Evolutionary conservation across 2,329 filamentous ascomycete genomes (phyloP), one percentile per base, ranked within the genome.

Genomic region (Pleomassaria siparia): DNA sequence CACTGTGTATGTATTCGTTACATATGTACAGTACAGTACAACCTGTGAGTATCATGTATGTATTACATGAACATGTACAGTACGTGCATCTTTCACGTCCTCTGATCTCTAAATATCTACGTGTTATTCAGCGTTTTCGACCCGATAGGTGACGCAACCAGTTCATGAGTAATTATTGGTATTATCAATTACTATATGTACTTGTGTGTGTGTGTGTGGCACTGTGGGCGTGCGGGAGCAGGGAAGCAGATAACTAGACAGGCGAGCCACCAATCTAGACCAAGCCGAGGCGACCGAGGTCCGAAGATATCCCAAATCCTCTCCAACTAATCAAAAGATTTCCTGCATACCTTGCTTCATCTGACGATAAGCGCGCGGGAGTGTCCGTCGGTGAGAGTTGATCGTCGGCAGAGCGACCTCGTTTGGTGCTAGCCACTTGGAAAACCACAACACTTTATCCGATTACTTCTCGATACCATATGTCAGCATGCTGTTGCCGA

Each of bases 101-200:
- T n/a, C n/a, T n/a, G n/a, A n/a, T n/a, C n/a, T n/a, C n/a, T n/a
- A n/a, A n/a, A n/a, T n/a, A n/a, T n/a, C n/a, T n/a, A n/a, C n/a
- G n/a, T n/a, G n/a, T n/a, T n/a, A n/a, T n/a, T n/a, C n/a, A n/a
- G n/a, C n/a, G n/a, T n/a, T n/a, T n/a, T n/a, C n/a, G n/a, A n/a
- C n/a, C n/a, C 35, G 35, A n/a, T 37, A 12, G 35, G 35, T 37
- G 35, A 37, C 35, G 35, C 24, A 37, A 21, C n/a, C n/a, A n/a
- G n/a, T n/a, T n/a, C n/a, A n/a, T n/a, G n/a, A n/a, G n/a, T n/a
- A n/a, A n/a, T n/a, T n/a, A n/a, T n/a, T n/a, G n/a, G n/a, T n/a
- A n/a, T n/a, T n/a, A n/a, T n/a, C n/a, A n/a, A n/a, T n/a, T n/a
- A n/a, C n/a, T n/a, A n/a, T n/a, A n/a, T n/a, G n/a, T n/a, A n/a